phyloP scores from a whole-genome alignment of 306 rosid species.

The Trifolium pratense region DNA sequence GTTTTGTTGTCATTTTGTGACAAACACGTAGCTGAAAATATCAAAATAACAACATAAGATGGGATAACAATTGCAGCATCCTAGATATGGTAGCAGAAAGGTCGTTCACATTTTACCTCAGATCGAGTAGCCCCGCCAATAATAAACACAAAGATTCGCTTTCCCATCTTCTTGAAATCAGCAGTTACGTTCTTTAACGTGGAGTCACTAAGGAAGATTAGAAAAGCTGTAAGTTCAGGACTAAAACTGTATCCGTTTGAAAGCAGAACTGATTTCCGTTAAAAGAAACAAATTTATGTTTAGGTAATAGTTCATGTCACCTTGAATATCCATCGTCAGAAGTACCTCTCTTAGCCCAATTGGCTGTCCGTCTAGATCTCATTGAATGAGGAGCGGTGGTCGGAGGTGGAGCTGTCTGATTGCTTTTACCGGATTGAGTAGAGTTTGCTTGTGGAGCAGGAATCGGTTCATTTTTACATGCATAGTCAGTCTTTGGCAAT shows the following conservation, averaged over 20 bases:
- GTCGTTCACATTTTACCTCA: constrained; percentile 62
- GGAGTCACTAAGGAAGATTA: constrained; percentile 64
- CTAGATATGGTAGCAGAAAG: constrained; percentile 16
- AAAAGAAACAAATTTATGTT: constrained; percentile 13
- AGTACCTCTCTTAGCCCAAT: constrained; percentile 69
- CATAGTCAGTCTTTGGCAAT: constrained; percentile 70
- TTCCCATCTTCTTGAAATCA: constrained; percentile 85
- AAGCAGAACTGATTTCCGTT: constrained; percentile 6
- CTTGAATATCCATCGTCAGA: constrained; percentile 93
- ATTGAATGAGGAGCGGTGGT: constrained; percentile 65
- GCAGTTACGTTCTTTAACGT: constrained; percentile 52
- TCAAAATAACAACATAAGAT: constrained; percentile 28
- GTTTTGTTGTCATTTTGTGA: constrained; percentile 83
- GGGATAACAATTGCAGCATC: constrained; percentile 33
- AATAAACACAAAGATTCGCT: constrained; percentile 77
- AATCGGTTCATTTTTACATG: constrained; percentile 68
- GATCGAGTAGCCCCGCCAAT: constrained; percentile 97
- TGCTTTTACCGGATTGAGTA: constrained; percentile 27
- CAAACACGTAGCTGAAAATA: constrained; percentile 85
- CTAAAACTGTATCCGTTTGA: not conserved
- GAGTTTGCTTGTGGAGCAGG: constrained; percentile 37
- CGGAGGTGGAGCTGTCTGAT: constrained; percentile 43
- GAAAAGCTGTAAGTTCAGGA: constrained; percentile 27
- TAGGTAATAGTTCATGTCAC: constrained; percentile 45
- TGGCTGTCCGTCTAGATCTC: constrained; percentile 89